phyloP scores from a whole-genome alignment of 441 rosid genomes.

The Theobroma grandiflorum region DNA sequence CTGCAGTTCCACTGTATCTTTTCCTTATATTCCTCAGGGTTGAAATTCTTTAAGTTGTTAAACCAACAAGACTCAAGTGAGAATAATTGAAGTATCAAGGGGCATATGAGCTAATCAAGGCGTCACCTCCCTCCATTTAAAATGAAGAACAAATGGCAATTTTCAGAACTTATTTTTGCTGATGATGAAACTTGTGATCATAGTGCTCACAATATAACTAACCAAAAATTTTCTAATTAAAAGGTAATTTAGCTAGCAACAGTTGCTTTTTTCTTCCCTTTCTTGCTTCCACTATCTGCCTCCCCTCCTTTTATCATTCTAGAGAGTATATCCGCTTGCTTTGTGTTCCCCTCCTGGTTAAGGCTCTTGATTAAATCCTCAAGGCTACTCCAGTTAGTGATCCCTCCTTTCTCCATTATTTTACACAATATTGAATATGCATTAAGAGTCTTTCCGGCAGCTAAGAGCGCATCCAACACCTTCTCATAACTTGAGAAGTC shows the following conservation, averaged over 20 bases:
- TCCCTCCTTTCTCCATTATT: slow-evolving; percentile 77
- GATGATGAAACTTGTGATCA: not conserved
- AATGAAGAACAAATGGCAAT: slow-evolving; percentile 2
- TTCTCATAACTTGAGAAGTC: slow-evolving; percentile 78
- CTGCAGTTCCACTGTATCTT: not conserved
- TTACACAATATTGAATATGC: slow-evolving; percentile 91
- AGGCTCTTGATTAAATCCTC: slow-evolving; percentile 79
- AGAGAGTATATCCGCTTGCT: slow-evolving; percentile 90
- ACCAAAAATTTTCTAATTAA: not conserved
- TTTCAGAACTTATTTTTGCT: not conserved
- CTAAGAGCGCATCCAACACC: slow-evolving; percentile 84
- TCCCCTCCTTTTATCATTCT: slow-evolving; percentile 68
- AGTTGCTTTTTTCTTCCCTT: slow-evolving; percentile 47
- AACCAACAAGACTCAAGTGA: not conserved
- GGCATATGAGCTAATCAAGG: not conserved
- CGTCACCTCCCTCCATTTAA: not conserved
- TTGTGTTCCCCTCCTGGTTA: slow-evolving; percentile 83
- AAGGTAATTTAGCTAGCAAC: slow-evolving; percentile 27
- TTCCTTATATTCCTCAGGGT: not conserved
- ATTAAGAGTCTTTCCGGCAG: slow-evolving; percentile 85
- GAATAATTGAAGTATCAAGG: not conserved
- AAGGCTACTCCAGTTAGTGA: slow-evolving; percentile 69
- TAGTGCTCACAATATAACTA: not conserved
- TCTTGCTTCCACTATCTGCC: slow-evolving; percentile 40
- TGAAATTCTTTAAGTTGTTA: not conserved